Conservation (phyloP, 1,284 basidiomycete species). For the Singerocomus inundabilis region DNA sequence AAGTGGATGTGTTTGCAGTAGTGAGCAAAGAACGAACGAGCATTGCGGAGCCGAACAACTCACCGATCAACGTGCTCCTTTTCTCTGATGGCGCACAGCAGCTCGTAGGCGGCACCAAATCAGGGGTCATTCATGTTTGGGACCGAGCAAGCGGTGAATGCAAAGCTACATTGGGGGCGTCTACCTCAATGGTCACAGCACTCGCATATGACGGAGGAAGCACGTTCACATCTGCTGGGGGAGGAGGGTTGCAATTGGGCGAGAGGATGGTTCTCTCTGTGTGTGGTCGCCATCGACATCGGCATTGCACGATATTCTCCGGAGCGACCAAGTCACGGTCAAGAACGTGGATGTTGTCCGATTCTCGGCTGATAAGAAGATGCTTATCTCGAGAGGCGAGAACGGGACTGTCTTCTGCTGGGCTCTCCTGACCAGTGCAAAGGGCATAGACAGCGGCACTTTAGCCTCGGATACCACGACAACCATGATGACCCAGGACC, state of each 20-base stretch:
- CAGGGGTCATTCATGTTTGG: slow-evolving; percentile 19
- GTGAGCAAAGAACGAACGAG: background rate
- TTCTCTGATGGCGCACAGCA: slow-evolving; percentile 14
- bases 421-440: background rate
- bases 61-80: background rate
- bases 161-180: slow-evolving; percentile 8
- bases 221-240: background rate
- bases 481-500: too few species aligned
- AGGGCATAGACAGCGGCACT: slow-evolving; percentile 4
- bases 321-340: slow-evolving; percentile 2
- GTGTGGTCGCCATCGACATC: slow-evolving; percentile 22
- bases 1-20: slow-evolving; percentile 15
- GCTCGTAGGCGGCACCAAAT: slow-evolving; percentile 17
- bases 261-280: slow-evolving; percentile 19
- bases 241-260: slow-evolving; percentile 13
- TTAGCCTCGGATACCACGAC: too few species aligned
- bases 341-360: slow-evolving; percentile 10
- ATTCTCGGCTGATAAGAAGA: slow-evolving; percentile 11
- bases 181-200: slow-evolving; percentile 17
- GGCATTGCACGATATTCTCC: slow-evolving; percentile 8
- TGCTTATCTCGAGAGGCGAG: slow-evolving; percentile 12
- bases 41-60: background rate
- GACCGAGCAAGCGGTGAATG: slow-evolving; percentile 14
- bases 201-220: slow-evolving; percentile 8
- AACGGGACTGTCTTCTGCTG: slow-evolving; percentile 12